Evolutionary conservation across 2,329 filamentous ascomycete genomes (phyloP), one percentile per base, ranked within the genome.

Genomic region (Aspergillus caelatus): DNA sequence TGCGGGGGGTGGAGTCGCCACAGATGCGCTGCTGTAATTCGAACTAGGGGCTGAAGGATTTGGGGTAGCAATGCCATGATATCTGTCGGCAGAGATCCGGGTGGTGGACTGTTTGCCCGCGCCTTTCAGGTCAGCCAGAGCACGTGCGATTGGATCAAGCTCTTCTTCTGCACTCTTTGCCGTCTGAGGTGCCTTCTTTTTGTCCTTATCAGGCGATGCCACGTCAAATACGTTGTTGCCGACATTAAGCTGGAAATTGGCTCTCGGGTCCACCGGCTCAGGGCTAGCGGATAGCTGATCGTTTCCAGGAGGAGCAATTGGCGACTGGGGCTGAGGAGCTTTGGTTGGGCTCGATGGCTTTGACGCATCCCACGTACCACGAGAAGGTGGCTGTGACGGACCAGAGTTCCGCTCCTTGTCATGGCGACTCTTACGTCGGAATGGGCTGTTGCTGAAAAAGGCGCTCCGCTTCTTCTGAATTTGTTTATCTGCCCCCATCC

Each of bases 161-260:
- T 93, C 90, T 32, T 91, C 89, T 39, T 84, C 79, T 4, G 79
- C 70, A 12, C 75, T 61, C 75, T 83, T 69, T 74, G 74, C 55
- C 72, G 77, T 36, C 75, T 78, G 62, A 62, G 78, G 62, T 70
- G 72, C 67, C 73, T 73, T 74, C 12, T 80, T 74, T 48, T 78
- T 83, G 52, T 84, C 84, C 67, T 84, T 85, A 64, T 94, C 91
- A 0, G 92, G 90, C 10, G 91, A 91, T 14, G 91, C 91, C 11
- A 99, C 94, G 62, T 96, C 89, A 72, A 99, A 97, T 12, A 99
- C 93, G 71, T 99, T 99, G 71, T 96, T 93, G 9, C 95, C 95
- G 60, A 99, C 88, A 72, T 97, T 97, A 32, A 99, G 84, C 65
- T 96, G 94, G 71, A 98, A 89, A 75, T 91, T 97, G 45, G 94